Base-by-base conservation (phyloP, 805 yeast species). In the Cyberlindnera nakhonratchasimensis region DNA sequence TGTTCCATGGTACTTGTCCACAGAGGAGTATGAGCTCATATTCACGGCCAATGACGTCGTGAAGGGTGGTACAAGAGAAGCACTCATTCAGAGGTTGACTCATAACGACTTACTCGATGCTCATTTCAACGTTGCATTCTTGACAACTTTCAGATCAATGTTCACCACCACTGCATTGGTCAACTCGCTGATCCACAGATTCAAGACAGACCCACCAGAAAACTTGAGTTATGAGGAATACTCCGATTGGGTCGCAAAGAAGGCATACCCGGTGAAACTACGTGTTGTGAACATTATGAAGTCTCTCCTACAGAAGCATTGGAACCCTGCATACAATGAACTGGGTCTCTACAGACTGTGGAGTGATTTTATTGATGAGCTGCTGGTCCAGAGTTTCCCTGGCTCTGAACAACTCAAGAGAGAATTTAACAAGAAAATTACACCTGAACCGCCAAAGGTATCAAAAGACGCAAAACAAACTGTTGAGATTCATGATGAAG, bases 211-310 rank as follows among this genome's bases (percentile, higher is more conserved):
- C 48, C 93, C 96, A 18, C 96, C 96, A 0, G 96, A 86, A 55
- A 96, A 95, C 0, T 64, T 91, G 46, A 78, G 86, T 45, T 86
- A 79, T 56, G 95, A 84, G 47, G 95, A 87, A 55, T 86, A 85
- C 59, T 77, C 79, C 34, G 63, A 72, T 9, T 88, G 96, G 96
- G 70, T 80, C 9, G 77, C 79, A 31, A 76, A 75, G 55, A 86
- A 86, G 55, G 78, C 82, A 45, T 70, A 68, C 43, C 87, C 86
- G 1, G 80, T 84, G 24, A 76, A 88, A 41, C 54, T 74, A 19
- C 71, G 86, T 43, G 85, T 85, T 9, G 69, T 85, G 45, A 77
- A 78, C 46, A 70, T 83, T 20, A 74, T 89, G 77, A 79, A 76
- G 52, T 64, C 77, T 13, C 70, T 89, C 54, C 68, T 86, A 20